Conservation (phyloP, 1,284 basidiomycete genomes). For the Pseudomicrostroma phylloplanum region DNA sequence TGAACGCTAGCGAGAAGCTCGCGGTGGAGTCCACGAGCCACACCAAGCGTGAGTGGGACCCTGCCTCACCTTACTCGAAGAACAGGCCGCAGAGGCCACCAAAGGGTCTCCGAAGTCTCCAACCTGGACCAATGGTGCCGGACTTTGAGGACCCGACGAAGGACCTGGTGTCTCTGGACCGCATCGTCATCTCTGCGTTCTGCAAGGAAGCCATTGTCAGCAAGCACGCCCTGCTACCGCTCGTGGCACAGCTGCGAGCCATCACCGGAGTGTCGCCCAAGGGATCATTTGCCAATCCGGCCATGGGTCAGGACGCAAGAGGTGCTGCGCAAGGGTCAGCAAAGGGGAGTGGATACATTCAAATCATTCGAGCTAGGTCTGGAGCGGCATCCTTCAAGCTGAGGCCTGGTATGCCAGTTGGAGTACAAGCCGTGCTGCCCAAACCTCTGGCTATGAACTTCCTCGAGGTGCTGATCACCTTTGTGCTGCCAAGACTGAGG, state of each 20-base stretch:
- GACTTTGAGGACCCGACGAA: slow-evolving; percentile 17
- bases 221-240: slow-evolving; percentile 70
- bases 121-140: slow-evolving; percentile 33
- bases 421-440: slow-evolving; percentile 80
- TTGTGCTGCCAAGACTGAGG: slow-evolving; percentile 84
- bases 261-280: slow-evolving; percentile 71
- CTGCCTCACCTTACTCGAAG: slow-evolving; percentile 70
- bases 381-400: slow-evolving; percentile 78
- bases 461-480: slow-evolving; percentile 78
- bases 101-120: slow-evolving; percentile 58
- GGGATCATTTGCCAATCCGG: slow-evolving; percentile 30
- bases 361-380: slow-evolving; percentile 72
- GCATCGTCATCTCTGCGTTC: slow-evolving; percentile 59
- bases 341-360: slow-evolving; percentile 55
- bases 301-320: slow-evolving; percentile 8
- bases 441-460: slow-evolving; percentile 93
- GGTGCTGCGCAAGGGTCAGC: not conserved
- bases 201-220: slow-evolving; percentile 59
- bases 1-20: slow-evolving; percentile 15
- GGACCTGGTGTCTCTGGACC: slow-evolving; percentile 64
- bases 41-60: slow-evolving; percentile 63
- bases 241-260: slow-evolving; percentile 78
- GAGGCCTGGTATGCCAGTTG: slow-evolving; percentile 72
- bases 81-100: slow-evolving; percentile 64
- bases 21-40: slow-evolving; percentile 12